Evolutionary conservation across 495 filamentous ascomycete species (phyloP).

Genomic region (Penicillium lividum): DNA sequence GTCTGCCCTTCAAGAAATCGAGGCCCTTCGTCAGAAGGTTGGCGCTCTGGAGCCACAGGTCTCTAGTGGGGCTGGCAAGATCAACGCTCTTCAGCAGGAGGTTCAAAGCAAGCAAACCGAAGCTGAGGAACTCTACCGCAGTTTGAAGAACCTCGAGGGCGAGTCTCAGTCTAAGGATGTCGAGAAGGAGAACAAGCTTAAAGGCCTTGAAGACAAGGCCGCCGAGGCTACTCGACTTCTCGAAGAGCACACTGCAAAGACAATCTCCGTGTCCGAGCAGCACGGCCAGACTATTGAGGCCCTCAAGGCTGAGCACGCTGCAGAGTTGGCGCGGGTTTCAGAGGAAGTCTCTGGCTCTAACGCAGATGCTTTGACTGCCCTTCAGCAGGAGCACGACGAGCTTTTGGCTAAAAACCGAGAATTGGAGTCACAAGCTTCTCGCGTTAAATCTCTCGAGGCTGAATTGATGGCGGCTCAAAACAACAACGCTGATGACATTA

Average conservation of each 20-base stretch:
- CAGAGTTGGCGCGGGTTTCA: slow-evolving; percentile 33
- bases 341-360: slow-evolving; percentile 34
- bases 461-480: slow-evolving; percentile 37
- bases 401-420: slow-evolving; percentile 35
- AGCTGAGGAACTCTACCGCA: slow-evolving; percentile 39
- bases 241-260: slow-evolving; percentile 34
- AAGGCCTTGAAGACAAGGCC: slow-evolving; percentile 38
- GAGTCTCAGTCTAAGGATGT: slow-evolving; percentile 39
- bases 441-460: slow-evolving; percentile 37
- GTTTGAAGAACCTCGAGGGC: slow-evolving; percentile 34
- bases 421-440: slow-evolving; percentile 38
- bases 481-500: slow-evolving; percentile 33
- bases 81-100: slow-evolving; percentile 44
- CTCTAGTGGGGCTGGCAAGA: slow-evolving; percentile 38
- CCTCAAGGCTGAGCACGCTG: slow-evolving; percentile 32
- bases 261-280: slow-evolving; percentile 28
- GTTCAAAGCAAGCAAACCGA: slow-evolving; percentile 43
- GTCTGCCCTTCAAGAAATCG: slow-evolving; percentile 43
- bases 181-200: slow-evolving; percentile 37
- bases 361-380: slow-evolving; percentile 33
- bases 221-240: slow-evolving; percentile 35
- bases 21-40: slow-evolving; percentile 44
- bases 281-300: slow-evolving; percentile 36
- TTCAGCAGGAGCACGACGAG: slow-evolving; percentile 45
- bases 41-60: slow-evolving; percentile 41